Evolutionary conservation across 352 stramenopile species (phyloP).

Genomic region (Globisporangium emineosum): DNA sequence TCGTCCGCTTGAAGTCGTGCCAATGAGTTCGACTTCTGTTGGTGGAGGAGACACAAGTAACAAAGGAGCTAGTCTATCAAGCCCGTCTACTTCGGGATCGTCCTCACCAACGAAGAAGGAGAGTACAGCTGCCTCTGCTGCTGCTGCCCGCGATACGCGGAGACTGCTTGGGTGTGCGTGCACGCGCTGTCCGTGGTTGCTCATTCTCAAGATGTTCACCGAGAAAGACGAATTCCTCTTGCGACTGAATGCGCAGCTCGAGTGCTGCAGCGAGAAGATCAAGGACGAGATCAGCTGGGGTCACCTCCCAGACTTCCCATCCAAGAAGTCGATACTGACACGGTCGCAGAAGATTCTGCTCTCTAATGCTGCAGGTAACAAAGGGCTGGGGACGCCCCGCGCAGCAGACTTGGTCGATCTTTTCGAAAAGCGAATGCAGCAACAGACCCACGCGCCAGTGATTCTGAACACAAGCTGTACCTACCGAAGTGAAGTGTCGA

Average conservation of each 20-base stretch:
- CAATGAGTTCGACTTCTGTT: neutral
- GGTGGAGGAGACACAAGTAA: neutral
- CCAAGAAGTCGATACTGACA: constrained; percentile 55
- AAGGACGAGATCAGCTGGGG: constrained; percentile 73
- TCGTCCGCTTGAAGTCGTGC: constrained; percentile 34
- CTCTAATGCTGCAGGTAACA: constrained; percentile 37
- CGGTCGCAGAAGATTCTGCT: constrained; percentile 67
- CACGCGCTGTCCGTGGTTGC: constrained; percentile 65
- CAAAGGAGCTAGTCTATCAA: neutral
- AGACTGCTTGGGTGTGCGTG: constrained; percentile 70
- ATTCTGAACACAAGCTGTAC: constrained; percentile 56
- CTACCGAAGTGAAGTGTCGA: constrained; percentile 77
- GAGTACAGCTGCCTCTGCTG: neutral
- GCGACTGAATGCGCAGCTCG: constrained; percentile 60
- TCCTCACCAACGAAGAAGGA: constrained; percentile 22
- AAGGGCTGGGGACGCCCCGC: constrained; percentile 26
- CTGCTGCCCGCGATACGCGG: constrained; percentile 24
- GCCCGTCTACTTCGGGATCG: constrained; percentile 3
- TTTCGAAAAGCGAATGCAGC: constrained; percentile 49
- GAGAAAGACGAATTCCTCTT: constrained; percentile 75
- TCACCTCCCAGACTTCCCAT: constrained; percentile 57
- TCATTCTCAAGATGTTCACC: constrained; percentile 67
- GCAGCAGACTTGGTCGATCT: constrained; percentile 51
- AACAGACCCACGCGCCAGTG: constrained; percentile 23
- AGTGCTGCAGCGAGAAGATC: constrained; percentile 76